phyloP scores from a whole-genome alignment of 2,329 filamentous ascomycete species.

The Arthrobotrys conoides region DNA sequence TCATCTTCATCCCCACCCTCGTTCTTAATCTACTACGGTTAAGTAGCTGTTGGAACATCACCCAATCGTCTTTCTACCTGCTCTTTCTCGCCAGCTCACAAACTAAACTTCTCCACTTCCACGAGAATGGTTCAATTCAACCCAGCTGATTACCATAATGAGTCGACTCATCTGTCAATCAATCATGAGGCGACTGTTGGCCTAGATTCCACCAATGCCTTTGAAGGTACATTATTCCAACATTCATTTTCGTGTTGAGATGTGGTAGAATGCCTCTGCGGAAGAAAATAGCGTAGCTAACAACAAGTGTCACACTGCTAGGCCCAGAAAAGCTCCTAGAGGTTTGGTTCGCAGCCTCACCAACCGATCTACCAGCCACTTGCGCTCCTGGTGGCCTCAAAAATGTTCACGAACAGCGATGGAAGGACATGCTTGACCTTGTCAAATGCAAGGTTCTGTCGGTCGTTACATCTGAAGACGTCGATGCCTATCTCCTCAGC shows the following conservation, averaged over 20 bases:
- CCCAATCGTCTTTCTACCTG: neutral
- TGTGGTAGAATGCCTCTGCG: neutral
- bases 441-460: slow-evolving; percentile 99
- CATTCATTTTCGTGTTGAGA: slow-evolving; percentile 50
- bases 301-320: slow-evolving; percentile 64
- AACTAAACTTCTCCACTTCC: slow-evolving; percentile 1
- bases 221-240: slow-evolving; percentile 77
- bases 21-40: too few species aligned
- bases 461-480: slow-evolving; percentile 89
- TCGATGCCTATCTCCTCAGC: slow-evolving; percentile 96
- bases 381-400: slow-evolving; percentile 85
- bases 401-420: slow-evolving; percentile 83
- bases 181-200: slow-evolving; percentile 94
- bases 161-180: slow-evolving; percentile 91
- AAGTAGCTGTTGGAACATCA: neutral
- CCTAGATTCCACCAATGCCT: slow-evolving; percentile 94
- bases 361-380: slow-evolving; percentile 78
- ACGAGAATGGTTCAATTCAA: slow-evolving; percentile 59
- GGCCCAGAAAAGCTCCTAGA: slow-evolving; percentile 97
- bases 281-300: slow-evolving; percentile 12
- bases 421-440: slow-evolving; percentile 97
- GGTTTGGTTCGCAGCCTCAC: slow-evolving; percentile 94
- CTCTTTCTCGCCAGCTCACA: slow-evolving; percentile 21
- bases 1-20: neutral
- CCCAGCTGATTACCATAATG: slow-evolving; percentile 75